These are phyloP conservation scores for Sporothrix phasma DNA, from an alignment of 2,329 filamentous ascomycete genomes.

Conservation along the genomic window DNA sequence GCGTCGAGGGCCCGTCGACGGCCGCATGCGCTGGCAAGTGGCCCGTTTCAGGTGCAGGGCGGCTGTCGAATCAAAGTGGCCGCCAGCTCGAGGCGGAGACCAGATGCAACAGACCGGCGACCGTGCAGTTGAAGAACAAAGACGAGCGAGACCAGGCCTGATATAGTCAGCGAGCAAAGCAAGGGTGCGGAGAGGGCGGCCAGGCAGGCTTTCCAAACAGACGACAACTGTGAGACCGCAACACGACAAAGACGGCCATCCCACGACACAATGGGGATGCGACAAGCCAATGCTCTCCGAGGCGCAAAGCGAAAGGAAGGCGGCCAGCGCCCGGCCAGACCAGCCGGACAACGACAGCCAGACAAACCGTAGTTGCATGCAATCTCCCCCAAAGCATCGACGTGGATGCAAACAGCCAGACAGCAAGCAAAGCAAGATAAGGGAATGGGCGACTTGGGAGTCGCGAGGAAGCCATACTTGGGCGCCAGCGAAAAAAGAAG, in stretches of 20 bases:
- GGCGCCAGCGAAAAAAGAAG: neutral
- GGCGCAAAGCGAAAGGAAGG: neutral
- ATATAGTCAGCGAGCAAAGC: neutral
- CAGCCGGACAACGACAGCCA: neutral
- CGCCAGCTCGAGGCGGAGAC: neutral
- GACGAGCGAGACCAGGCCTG: neutral
- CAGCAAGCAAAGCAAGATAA: neutral
- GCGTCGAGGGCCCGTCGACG: neutral
- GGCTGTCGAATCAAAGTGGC: slow-evolving; percentile 11
- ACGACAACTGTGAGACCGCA: neutral
- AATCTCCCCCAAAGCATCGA: neutral
- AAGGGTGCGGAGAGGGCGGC: neutral
- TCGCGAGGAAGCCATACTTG: neutral
- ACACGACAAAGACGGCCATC: neutral
- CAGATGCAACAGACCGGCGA: neutral
- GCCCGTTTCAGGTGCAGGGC: slow-evolving; percentile 14
- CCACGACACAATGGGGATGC: neutral
- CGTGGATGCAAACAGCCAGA: slow-evolving; percentile 3
- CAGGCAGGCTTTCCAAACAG: neutral
- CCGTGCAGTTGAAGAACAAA: neutral
- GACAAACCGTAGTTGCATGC: neutral
- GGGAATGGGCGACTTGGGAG: neutral
- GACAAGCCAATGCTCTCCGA: neutral
- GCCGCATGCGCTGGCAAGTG: slow-evolving; percentile 5
- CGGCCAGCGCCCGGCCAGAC: neutral